phyloP scores from a whole-genome alignment of 2,329 filamentous ascomycete genomes.

The Venturia oleaginea region DNA sequence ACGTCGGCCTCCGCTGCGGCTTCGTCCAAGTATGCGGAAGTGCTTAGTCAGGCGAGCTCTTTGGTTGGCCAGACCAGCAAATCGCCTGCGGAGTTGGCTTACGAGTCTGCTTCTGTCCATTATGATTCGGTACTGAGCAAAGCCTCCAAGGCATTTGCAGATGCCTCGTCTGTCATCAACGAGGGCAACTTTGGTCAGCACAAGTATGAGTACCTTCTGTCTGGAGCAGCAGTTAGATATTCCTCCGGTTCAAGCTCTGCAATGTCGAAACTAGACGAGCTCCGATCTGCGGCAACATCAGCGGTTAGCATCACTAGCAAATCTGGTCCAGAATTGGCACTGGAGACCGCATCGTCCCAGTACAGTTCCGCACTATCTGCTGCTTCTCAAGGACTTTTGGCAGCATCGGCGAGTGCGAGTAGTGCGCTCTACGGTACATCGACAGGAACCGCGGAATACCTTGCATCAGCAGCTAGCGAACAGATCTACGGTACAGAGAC shows the following conservation, averaged over 20 bases:
- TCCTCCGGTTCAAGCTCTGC: constrained; percentile 24
- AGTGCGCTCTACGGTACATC: constrained; percentile 37
- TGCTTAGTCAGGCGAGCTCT: constrained; percentile 33
- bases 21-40: constrained; percentile 28
- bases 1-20: constrained; percentile 33
- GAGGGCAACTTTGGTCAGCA: constrained; percentile 12
- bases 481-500: constrained; percentile 40
- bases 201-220: not conserved
- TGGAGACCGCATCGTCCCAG: constrained; percentile 35
- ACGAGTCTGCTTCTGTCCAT: constrained; percentile 35
- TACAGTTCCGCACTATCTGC: constrained; percentile 36
- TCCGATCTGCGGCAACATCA: constrained; percentile 26
- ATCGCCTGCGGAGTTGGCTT: constrained; percentile 42
- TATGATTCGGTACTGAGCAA: constrained; percentile 24
- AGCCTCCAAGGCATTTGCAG: constrained; percentile 25
- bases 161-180: constrained; percentile 23
- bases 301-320: constrained; percentile 26
- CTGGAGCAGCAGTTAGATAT: not conserved
- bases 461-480: constrained; percentile 37
- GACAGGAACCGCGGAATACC: constrained; percentile 36
- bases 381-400: constrained; percentile 30
- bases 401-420: constrained; percentile 29
- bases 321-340: constrained; percentile 28
- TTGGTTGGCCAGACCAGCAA: constrained; percentile 37
- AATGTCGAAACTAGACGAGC: constrained; percentile 26